Evolutionary conservation across 2,329 filamentous ascomycete genomes (phyloP).

Genomic region (Zarea fungicola): DNA sequence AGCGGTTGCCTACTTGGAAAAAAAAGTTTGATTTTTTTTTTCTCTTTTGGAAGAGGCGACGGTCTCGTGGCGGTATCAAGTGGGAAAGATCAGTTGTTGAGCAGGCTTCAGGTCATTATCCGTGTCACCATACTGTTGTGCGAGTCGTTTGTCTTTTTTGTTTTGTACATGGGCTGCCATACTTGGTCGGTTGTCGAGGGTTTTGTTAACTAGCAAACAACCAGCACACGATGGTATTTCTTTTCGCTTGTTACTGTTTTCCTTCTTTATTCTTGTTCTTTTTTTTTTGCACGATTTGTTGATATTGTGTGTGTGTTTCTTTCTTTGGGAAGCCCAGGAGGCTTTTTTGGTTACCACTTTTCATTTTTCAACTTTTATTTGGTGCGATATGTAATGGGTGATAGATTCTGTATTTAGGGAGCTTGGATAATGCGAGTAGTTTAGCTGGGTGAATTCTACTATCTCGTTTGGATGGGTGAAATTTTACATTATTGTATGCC

Average conservation of each 20-base stretch:
- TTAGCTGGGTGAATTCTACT: background rate
- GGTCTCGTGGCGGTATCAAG: background rate
- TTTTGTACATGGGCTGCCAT: background rate
- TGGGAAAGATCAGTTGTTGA: background rate
- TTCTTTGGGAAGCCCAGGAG: constrained; percentile 11
- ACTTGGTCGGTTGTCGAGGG: background rate
- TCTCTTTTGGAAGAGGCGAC: too few species aligned
- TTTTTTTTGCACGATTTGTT: constrained; percentile 9
- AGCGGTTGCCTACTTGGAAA: background rate
- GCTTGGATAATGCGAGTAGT: constrained; percentile 7
- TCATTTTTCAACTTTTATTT: constrained; percentile 5
- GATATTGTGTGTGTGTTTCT: background rate
- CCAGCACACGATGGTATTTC: background rate
- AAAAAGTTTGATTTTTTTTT: background rate
- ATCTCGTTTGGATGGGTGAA: background rate
- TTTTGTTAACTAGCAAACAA: too few species aligned
- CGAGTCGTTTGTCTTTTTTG: background rate
- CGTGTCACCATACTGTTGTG: too few species aligned
- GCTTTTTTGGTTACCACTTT: constrained; percentile 6
- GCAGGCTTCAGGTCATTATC: too few species aligned
- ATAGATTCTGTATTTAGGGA: constrained; percentile 11
- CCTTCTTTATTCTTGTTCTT: constrained; percentile 11
- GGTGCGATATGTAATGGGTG: constrained; percentile 7
- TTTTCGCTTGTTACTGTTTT: background rate
- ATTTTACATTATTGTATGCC: background rate